Evolutionary conservation across 176 grass and related monocot species (phyloP), one percentile per base, ranked within the genome.

Genomic region (Secale cereale): DNA sequence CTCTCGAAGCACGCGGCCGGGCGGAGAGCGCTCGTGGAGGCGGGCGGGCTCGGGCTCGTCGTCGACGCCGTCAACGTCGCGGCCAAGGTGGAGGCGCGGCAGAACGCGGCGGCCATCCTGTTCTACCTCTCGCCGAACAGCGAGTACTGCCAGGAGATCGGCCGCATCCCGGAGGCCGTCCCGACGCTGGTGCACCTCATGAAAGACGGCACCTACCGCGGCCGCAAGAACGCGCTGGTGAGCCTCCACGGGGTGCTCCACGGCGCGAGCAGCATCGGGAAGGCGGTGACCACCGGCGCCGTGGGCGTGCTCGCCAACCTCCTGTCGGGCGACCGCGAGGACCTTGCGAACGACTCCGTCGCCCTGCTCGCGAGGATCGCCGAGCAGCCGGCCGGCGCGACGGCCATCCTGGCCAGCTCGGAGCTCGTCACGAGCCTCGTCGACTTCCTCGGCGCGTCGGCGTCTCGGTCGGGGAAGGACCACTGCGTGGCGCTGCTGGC

Each of bases 101-200:
- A 98, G 86, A 95, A 95, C 86, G 93, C 96, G 16, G 91, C 84
- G 20, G 93, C 89, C 23, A 86, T 98, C 16, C 41, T 98, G 8
- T 98, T 95, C 93, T 95, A 95, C 82, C 89, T 98, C 3, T 91
- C 96, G 5, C 87, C 93, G n/a, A 60, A 86, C 69, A 66, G 81
- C 35, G 85, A 81, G n/a, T 91, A 91, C 89, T 83, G 88, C 69
- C 70, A 70, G n/a, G 93, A 90, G 86, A 94, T 95, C 65, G 54
- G 84, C 40, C 85, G 78, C 26, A 84, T 92, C 30, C 89, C 88
- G 17, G 85, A 94, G 65, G 89, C 96, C 7, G 80, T 95, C 19
- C 86, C 93, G 15, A 87, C 91, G 74, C 81, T 98, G 28, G 89
- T 98, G 27, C 54, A 61, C 63, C 82, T 95, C 28, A 75, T 87